Percentiles rank a stretch among this genome's conserved stretches.
Conservation (phyloP, 2,329 filamentous ascomycete genomes). For the Paraconiothyrium sp. region DNA sequence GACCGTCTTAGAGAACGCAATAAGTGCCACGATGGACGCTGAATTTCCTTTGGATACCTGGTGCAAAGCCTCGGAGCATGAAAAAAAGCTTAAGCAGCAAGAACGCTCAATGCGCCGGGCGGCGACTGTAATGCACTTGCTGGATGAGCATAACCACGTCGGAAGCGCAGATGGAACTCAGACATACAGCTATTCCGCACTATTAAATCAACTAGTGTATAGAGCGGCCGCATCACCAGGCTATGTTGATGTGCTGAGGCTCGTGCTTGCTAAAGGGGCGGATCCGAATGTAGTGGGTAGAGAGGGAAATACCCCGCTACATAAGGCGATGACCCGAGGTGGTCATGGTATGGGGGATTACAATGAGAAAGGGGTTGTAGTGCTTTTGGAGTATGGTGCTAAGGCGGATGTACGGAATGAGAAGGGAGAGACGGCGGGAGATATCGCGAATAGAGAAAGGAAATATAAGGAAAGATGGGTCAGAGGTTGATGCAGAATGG, state of each 20-base stretch:
- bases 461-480: slow-evolving; percentile 1
- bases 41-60: background rate
- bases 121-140: background rate
- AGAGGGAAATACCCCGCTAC: background rate
- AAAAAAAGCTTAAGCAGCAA: background rate
- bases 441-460: slow-evolving; percentile 1
- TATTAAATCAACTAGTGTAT: background rate
- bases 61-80: background rate
- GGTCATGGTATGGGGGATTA: background rate
- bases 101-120: slow-evolving; percentile 1
- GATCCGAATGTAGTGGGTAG: background rate
- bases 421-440: background rate
- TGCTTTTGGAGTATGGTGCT: background rate
- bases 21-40: background rate
- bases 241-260: background rate
- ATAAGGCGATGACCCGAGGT: background rate
- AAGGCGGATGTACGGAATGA: background rate
- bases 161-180: background rate
- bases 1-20: background rate
- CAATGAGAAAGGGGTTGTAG: background rate
- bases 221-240: background rate
- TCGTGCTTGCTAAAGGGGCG: slow-evolving; percentile 6
- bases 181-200: background rate
- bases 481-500: slow-evolving; percentile 1
- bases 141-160: background rate